Evolutionary conservation across 768 basidiomycete species (phyloP).

Genomic region (Lentinula boryana): DNA sequence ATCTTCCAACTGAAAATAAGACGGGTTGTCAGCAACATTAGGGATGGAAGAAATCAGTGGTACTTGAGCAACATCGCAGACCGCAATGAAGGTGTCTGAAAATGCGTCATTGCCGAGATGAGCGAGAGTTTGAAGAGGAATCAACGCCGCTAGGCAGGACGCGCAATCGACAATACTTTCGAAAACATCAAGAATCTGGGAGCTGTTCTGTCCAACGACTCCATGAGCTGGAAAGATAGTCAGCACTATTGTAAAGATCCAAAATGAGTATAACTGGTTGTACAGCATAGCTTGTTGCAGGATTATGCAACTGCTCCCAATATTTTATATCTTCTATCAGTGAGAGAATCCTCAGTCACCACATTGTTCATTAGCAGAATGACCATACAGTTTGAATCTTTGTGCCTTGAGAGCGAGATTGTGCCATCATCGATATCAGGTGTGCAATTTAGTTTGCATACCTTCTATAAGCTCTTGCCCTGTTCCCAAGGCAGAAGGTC

Average conservation of each 20-base stretch:
- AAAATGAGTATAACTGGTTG: neutral
- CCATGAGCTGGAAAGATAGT: neutral
- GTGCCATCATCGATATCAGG: too few relatives aligned
- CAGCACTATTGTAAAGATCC: neutral
- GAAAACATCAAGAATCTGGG: conserved; percentile 15
- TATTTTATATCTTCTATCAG: neutral
- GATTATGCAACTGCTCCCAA: neutral
- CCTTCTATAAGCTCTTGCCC: too few relatives aligned
- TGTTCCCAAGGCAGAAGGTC: too few relatives aligned
- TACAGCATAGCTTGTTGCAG: neutral
- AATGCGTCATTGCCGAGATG: conserved; percentile 24
- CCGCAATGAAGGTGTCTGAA: conserved; percentile 16
- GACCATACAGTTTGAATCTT: too few relatives aligned
- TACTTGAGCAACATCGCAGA: conserved; percentile 21
- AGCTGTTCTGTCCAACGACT: neutral
- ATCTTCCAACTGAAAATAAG: conserved; percentile 22
- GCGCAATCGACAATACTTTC: conserved; percentile 20
- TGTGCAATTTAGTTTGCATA: too few relatives aligned
- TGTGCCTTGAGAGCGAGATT: too few relatives aligned
- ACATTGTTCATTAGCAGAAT: neutral
- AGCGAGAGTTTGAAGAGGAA: conserved; percentile 24
- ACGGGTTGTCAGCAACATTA: neutral
- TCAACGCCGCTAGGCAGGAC: conserved; percentile 22
- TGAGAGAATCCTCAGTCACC: neutral
- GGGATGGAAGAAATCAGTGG: neutral